phyloP scores from a whole-genome alignment of 192 early-diverging fungal species.

The Lobulomyces angularis region DNA sequence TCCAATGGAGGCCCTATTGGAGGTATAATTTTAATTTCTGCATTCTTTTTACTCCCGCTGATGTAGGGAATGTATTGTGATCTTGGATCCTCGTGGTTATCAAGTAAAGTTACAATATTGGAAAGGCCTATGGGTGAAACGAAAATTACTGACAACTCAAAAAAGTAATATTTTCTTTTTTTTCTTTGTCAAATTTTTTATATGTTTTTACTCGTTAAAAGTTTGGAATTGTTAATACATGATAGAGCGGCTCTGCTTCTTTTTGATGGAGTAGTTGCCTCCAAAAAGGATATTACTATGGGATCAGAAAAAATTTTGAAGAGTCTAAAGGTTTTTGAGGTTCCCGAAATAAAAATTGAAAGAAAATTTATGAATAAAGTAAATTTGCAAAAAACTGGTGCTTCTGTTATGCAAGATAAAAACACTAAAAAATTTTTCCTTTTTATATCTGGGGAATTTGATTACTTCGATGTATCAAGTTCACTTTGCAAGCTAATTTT shows the following conservation, averaged over 20 bases:
- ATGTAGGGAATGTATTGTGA: conserved; percentile 49
- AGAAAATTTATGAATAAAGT: conserved; percentile 28
- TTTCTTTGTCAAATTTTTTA: too few species aligned
- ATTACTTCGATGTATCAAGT: conserved; percentile 71
- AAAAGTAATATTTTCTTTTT: too few species aligned
- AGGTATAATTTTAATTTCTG: conserved; percentile 1
- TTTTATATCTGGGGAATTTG: conserved; percentile 41
- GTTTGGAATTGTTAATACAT: conserved; percentile 49
- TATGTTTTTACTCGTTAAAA: too few species aligned
- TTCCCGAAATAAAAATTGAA: conserved; percentile 48
- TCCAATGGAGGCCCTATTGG: too few species aligned
- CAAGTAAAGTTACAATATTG: conserved; percentile 45
- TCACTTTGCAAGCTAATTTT: conserved; percentile 57
- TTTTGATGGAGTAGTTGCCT: conserved; percentile 40
- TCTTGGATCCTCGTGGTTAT: conserved; percentile 55
- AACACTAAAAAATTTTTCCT: conserved; percentile 18
- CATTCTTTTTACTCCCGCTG: conserved; percentile 12
- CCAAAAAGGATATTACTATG: conserved; percentile 29
- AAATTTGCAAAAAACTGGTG: conserved; percentile 44
- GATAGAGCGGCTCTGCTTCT: conserved; percentile 67
- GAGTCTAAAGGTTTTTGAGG: conserved; percentile 53
- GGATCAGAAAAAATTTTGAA: conserved; percentile 41
- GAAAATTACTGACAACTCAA: conserved; percentile 11
- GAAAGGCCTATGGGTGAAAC: conserved; percentile 35
- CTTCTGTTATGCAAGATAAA: conserved; percentile 33